phyloP scores from a whole-genome alignment of 208 protist species.

The Leishmania major region DNA sequence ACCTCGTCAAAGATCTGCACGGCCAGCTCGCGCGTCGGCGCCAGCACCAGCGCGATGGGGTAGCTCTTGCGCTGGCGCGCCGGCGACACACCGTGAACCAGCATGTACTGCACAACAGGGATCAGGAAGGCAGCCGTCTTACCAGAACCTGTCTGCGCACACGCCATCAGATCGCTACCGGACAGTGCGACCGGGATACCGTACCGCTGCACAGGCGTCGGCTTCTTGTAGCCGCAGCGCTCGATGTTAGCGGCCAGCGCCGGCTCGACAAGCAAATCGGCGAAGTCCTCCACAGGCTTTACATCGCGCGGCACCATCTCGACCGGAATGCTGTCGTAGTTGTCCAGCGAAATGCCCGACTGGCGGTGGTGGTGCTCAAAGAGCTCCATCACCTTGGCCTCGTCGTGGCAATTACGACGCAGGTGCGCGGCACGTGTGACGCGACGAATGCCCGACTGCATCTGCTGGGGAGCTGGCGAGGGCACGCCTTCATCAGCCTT shows the following conservation, averaged over 20 bases:
- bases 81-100: conserved; percentile 85
- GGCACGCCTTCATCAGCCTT: neutral
- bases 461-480: conserved; percentile 2
- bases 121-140: conserved; percentile 99
- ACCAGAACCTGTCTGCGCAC: conserved; percentile 98
- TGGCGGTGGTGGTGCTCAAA: conserved; percentile 80
- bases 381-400: conserved; percentile 69
- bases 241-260: conserved; percentile 94
- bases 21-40: conserved; percentile 96
- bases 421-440: conserved; percentile 69
- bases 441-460: conserved; percentile 32
- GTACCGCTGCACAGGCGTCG: conserved; percentile 98
- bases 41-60: conserved; percentile 92
- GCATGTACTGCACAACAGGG: conserved; percentile 95
- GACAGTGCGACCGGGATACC: conserved; percentile 94
- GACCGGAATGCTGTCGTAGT: conserved; percentile 86
- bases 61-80: conserved; percentile 54
- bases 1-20: conserved; percentile 97
- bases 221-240: conserved; percentile 94
- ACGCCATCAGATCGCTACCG: conserved; percentile 97
- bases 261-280: conserved; percentile 84
- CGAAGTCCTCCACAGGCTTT: conserved; percentile 76
- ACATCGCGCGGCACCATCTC: conserved; percentile 83
- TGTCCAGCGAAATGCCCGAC: conserved; percentile 78
- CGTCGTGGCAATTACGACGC: conserved; percentile 74